These are phyloP conservation scores for Jatropha podagrica DNA, from an alignment of 441 rosid species.

Conservation along the genomic window DNA sequence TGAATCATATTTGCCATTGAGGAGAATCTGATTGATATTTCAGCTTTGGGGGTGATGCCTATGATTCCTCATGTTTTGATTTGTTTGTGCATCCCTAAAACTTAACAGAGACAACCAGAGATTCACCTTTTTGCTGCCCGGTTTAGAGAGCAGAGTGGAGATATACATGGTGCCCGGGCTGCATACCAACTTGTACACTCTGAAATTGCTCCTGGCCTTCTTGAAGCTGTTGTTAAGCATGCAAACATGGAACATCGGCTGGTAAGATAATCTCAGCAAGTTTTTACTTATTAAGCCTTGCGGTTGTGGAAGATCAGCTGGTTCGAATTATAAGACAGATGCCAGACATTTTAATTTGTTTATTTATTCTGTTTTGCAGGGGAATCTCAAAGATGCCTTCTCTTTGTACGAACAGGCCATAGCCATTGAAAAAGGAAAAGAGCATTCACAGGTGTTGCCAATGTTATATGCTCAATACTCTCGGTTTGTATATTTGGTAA, in stretches of 20 bases:
- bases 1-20: not conserved
- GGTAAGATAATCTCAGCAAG: conserved; percentile 45
- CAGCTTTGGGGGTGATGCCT: not conserved
- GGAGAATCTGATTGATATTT: not conserved
- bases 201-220: conserved; percentile 90
- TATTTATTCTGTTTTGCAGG: conserved; percentile 47
- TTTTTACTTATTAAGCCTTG: conserved; percentile 49
- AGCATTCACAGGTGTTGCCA: conserved; percentile 71
- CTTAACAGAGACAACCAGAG: conserved; percentile 82
- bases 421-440: conserved; percentile 95
- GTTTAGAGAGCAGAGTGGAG: conserved; percentile 85
- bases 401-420: conserved; percentile 86
- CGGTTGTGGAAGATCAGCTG: conserved; percentile 70
- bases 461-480: conserved; percentile 88
- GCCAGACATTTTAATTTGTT: conserved; percentile 15
- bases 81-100: conserved; percentile 18
- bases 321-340: conserved; percentile 23
- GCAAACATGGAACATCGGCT: conserved; percentile 90
- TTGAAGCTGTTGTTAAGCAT: conserved; percentile 94
- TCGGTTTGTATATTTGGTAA: conserved; percentile 73
- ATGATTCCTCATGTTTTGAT: not conserved
- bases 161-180: conserved; percentile 83
- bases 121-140: conserved; percentile 92
- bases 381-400: conserved; percentile 71
- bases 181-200: conserved; percentile 79